phyloP scores from a whole-genome alignment of 352 stramenopile genomes.

The Globisporangium iwayamae region DNA sequence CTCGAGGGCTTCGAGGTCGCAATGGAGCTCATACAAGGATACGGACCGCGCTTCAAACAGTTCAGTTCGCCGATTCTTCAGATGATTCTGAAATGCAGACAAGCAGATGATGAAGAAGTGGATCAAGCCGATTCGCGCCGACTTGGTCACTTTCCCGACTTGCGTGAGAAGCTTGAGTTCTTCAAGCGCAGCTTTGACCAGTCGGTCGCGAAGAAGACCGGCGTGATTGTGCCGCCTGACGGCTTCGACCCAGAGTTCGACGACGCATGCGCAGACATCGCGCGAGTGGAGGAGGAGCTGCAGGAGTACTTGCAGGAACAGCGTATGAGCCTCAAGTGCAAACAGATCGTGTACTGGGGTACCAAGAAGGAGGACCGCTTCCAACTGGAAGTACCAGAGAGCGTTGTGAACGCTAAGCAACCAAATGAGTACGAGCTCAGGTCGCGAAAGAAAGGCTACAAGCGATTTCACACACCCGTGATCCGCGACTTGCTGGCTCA shows the following conservation, averaged over 20 bases:
- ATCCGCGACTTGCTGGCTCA: constrained; percentile 80
- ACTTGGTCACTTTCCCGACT: constrained; percentile 84
- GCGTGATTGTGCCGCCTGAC: constrained; percentile 90
- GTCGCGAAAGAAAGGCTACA: constrained; percentile 91
- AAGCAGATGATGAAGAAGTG: not conserved
- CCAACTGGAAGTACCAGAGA: constrained; percentile 92
- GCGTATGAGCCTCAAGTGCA: constrained; percentile 68
- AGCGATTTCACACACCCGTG: constrained; percentile 88
- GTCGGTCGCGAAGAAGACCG: constrained; percentile 84
- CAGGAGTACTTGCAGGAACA: constrained; percentile 88
- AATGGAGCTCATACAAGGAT: constrained; percentile 78
- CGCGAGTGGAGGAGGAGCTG: constrained; percentile 85
- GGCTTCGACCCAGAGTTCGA: constrained; percentile 96
- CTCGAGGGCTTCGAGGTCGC: constrained; percentile 88
- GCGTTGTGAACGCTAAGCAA: constrained; percentile 68
- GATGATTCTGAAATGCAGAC: constrained; percentile 43
- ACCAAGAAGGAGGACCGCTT: constrained; percentile 94
- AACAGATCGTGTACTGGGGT: constrained; percentile 92
- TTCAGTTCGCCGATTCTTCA: constrained; percentile 54
- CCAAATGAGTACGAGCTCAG: constrained; percentile 95
- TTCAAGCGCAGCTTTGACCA: constrained; percentile 98
- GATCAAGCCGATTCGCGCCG: not conserved
- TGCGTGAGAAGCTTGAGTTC: constrained; percentile 91
- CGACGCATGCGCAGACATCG: constrained; percentile 84
- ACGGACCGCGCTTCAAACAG: constrained; percentile 68